phyloP scores from a whole-genome alignment of 805 yeast genomes.

The Lipomyces yamadae region DNA sequence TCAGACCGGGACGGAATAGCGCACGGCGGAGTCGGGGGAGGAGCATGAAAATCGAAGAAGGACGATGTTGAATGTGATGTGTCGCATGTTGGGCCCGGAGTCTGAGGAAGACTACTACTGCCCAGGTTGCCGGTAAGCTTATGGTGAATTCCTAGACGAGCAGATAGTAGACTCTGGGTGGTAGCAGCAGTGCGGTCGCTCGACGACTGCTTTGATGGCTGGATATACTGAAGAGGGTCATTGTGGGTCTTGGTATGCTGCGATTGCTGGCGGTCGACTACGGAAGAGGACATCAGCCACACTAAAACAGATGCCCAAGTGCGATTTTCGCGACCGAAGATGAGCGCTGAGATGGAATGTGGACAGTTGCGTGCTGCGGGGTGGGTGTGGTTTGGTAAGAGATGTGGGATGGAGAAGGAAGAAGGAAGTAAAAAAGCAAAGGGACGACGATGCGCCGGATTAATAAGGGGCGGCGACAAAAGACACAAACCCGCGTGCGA shows the following conservation, averaged over 20 bases:
- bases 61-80: slow-evolving; percentile 6
- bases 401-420: not conserved
- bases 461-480: slow-evolving; percentile 5
- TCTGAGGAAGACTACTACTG: not conserved
- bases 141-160: slow-evolving; percentile 1
- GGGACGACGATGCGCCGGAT: not conserved
- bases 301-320: not conserved
- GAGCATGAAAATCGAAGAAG: not conserved
- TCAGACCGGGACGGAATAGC: slow-evolving; percentile 1
- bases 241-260: not conserved
- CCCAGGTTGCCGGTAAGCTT: not conserved
- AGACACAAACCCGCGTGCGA: not conserved
- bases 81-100: not conserved
- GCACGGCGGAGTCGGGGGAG: slow-evolving; percentile 11
- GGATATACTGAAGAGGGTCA: not conserved
- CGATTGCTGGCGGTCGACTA: not conserved
- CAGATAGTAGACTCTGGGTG: not conserved
- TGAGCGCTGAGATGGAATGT: not conserved
- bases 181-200: not conserved
- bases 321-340: not conserved
- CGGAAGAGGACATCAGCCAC: slow-evolving; percentile 1
- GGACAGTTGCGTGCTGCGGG: too few species aligned
- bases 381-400: too few species aligned
- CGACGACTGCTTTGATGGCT: not conserved
- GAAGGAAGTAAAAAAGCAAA: not conserved